Conservation (phyloP, 2,329 filamentous ascomycete genomes). For the Fusarium fracticaudum region DNA sequence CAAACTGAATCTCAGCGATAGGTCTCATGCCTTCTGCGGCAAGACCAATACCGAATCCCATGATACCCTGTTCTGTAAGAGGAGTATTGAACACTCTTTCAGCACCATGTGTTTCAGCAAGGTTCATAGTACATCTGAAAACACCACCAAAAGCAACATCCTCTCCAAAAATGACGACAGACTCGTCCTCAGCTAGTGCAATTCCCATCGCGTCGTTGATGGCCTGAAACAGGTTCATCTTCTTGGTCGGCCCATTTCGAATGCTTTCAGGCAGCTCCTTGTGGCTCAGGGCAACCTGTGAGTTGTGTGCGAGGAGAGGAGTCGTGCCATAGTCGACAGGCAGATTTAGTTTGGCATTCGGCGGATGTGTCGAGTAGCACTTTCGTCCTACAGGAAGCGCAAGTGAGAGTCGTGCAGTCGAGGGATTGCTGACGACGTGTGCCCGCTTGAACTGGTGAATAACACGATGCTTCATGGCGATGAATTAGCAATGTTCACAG, state of each 20-base stretch:
- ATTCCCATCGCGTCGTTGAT: constrained; percentile 90
- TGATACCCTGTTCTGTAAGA: constrained; percentile 90
- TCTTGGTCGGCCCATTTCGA: constrained; percentile 77
- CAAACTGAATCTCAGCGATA: constrained; percentile 94
- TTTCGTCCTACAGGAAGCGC: constrained; percentile 32
- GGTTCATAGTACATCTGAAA: constrained; percentile 91
- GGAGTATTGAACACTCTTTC: constrained; percentile 97
- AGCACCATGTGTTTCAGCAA: constrained; percentile 86
- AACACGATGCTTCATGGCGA: constrained; percentile 48
- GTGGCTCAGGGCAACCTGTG: constrained; percentile 75
- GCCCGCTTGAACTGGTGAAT: constrained; percentile 45
- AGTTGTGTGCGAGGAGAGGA: constrained; percentile 81
- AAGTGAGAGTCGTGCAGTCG: constrained; percentile 28
- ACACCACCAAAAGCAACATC: constrained; percentile 98
- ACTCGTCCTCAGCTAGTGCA: constrained; percentile 83
- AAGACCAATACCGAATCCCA: constrained; percentile 91
- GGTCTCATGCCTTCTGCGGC: constrained; percentile 93
- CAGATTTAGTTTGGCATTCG: constrained; percentile 77
- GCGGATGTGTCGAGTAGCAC: constrained; percentile 65
- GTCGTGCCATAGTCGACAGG: constrained; percentile 89
- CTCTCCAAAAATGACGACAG: constrained; percentile 92
- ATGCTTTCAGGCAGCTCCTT: constrained; percentile 75
- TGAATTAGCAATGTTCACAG: constrained; percentile 3
- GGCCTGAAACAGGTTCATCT: constrained; percentile 93
- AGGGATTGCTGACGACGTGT: constrained; percentile 30